Evolutionary conservation across 73 alveolate species (phyloP).

Genomic region (Urostyla sp.): DNA sequence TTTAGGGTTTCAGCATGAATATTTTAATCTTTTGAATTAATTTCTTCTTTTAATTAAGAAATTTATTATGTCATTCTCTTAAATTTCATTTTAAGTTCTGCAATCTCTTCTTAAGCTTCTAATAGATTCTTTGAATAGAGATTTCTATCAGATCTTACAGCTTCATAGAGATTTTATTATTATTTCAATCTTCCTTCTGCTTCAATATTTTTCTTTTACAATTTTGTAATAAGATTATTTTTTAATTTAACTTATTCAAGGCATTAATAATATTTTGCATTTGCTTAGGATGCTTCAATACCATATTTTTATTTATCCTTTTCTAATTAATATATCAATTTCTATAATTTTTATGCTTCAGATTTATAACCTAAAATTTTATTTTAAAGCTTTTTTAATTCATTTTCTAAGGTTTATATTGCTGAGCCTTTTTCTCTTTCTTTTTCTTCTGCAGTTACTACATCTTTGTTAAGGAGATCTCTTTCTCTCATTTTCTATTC

Average conservation of each 20-base stretch:
- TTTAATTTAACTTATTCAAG: conserved; percentile 95
- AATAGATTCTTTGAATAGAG: conserved; percentile 96
- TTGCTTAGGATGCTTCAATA: conserved; percentile 97
- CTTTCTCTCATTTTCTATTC: conserved; percentile 80
- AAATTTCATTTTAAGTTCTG: conserved; percentile 90
- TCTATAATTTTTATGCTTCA: conserved; percentile 73
- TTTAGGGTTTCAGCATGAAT: conserved; percentile 85
- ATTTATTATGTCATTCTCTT: conserved; percentile 93
- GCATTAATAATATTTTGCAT: conserved; percentile 95
- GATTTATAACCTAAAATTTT: conserved; percentile 80
- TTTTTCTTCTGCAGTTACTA: conserved; percentile 76
- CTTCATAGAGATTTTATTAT: conserved; percentile 98
- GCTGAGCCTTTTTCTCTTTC: conserved; percentile 80
- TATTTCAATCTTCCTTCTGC: conserved; percentile 98
- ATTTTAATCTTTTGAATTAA: conserved; percentile 86
- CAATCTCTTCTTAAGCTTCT: conserved; percentile 96
- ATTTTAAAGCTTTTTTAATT: conserved; percentile 82
- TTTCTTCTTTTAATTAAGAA: conserved; percentile 93
- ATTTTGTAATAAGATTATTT: conserved; percentile 94
- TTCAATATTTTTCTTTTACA: conserved; percentile 93
- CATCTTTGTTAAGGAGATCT: conserved; percentile 76
- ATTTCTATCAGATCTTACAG: conserved; percentile 98
- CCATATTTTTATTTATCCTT: conserved; percentile 90
- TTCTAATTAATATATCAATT: conserved; percentile 76
- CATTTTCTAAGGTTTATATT: conserved; percentile 73